A percentile compares a stretch with the other conserved stretches of the same genome.
These are phyloP conservation scores for Aphanomyces invadans DNA, from an alignment of 352 stramenopile genomes.

Conservation along the genomic window DNA sequence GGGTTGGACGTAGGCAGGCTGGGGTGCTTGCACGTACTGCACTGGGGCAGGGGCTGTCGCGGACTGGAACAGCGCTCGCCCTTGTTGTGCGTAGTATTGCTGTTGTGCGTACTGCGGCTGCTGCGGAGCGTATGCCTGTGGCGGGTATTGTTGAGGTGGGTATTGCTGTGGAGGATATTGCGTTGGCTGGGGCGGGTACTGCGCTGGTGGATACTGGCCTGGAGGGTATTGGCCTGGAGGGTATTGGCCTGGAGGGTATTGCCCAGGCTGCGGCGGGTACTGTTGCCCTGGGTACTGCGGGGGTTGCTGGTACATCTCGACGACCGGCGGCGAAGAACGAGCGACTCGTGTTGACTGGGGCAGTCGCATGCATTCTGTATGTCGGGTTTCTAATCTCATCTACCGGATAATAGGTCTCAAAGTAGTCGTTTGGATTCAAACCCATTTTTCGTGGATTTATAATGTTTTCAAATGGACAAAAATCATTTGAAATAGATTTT, in stretches of 20 bases:
- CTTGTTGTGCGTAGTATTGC: conserved; percentile 22
- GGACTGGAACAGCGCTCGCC: conserved; percentile 16
- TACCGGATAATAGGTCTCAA: too few species aligned
- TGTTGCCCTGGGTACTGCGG: conserved; percentile 9
- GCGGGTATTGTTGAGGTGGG: background rate
- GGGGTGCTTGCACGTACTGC: background rate
- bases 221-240: conserved; percentile 15
- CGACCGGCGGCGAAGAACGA: conserved; percentile 1
- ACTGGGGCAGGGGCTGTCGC: conserved; percentile 11
- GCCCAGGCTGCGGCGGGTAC: conserved; percentile 4
- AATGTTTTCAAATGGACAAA: too few species aligned
- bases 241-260: conserved; percentile 14
- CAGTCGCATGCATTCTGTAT: background rate
- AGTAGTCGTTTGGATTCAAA: too few species aligned
- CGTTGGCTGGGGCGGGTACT: background rate
- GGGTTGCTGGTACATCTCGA: conserved; percentile 21
- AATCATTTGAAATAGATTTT: too few species aligned
- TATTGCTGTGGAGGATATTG: background rate
- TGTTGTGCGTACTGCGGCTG: background rate
- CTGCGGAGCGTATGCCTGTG: conserved; percentile 7
- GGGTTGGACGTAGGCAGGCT: background rate
- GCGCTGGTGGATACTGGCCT: background rate
- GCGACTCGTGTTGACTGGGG: background rate
- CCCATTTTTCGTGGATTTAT: too few species aligned
- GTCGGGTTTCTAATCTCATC: too few species aligned